A percentile compares a stretch with the other conserved stretches of the same genome.
Evolutionary conservation across 2,329 filamentous ascomycete species (phyloP).

Genomic region (Trichophyton simii): DNA sequence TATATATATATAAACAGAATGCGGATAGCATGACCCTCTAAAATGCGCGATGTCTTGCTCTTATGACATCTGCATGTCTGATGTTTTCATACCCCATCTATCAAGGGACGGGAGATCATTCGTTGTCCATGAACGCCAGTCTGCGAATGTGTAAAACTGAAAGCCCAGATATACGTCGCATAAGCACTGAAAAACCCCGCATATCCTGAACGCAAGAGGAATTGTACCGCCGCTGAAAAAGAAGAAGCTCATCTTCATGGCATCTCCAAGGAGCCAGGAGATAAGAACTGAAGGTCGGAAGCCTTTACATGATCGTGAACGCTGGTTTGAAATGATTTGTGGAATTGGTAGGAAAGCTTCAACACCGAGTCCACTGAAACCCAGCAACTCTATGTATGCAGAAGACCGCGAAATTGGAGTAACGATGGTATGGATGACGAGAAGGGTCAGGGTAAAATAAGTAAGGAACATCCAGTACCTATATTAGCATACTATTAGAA

Average conservation of each 20-base stretch:
- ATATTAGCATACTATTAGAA: neutral
- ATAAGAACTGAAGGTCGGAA: constrained; percentile 37
- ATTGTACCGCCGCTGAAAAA: constrained; percentile 33
- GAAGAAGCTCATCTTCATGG: constrained; percentile 41
- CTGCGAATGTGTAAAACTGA: constrained; percentile 36
- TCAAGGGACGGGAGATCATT: constrained; percentile 3
- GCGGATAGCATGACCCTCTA: neutral
- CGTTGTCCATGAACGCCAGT: constrained; percentile 6
- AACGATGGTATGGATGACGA: constrained; percentile 43
- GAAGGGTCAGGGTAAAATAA: constrained; percentile 39
- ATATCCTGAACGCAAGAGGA: constrained; percentile 38
- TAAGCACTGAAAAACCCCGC: constrained; percentile 37
- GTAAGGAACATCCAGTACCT: constrained; percentile 47
- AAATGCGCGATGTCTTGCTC: neutral
- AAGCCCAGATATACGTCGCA: constrained; percentile 37
- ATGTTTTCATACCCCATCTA: constrained; percentile 13
- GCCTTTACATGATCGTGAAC: constrained; percentile 36
- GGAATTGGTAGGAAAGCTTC: constrained; percentile 38
- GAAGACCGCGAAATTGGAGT: constrained; percentile 33
- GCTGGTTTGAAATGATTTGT: constrained; percentile 37
- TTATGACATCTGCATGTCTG: constrained; percentile 10
- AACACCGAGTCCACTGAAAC: constrained; percentile 35
- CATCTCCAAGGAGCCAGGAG: constrained; percentile 38
- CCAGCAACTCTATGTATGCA: constrained; percentile 33
- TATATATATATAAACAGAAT: neutral